Evolutionary conservation across 2,329 filamentous ascomycete genomes (phyloP).

Genomic region (Microcyclospora tardicrescens): DNA sequence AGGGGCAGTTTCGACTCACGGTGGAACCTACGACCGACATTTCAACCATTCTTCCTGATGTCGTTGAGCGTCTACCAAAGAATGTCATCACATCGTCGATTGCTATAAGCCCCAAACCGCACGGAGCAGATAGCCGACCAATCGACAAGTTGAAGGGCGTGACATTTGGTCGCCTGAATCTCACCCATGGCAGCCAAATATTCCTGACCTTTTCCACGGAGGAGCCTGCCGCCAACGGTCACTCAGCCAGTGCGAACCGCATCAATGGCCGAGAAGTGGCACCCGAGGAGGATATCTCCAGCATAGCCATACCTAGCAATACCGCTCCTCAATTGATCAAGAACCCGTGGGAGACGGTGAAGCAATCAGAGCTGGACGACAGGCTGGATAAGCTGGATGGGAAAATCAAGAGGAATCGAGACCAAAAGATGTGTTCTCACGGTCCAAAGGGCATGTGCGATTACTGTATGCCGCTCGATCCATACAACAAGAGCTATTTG

Average conservation of each 20-base stretch:
- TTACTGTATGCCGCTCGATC: conserved; percentile 94
- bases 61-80: conserved; percentile 48
- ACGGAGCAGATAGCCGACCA: conserved; percentile 44
- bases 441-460: conserved; percentile 98
- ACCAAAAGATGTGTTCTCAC: conserved; percentile 84
- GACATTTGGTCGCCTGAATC: conserved; percentile 43
- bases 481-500: conserved; percentile 79
- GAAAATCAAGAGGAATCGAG: conserved; percentile 66
- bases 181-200: conserved; percentile 74
- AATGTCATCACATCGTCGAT: conserved; percentile 43
- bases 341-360: conserved; percentile 86
- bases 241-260: conserved; percentile 38
- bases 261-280: conserved; percentile 68
- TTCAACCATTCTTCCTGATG: conserved; percentile 39
- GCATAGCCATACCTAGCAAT: conserved; percentile 45
- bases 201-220: conserved; percentile 65
- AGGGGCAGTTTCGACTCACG: conserved; percentile 80
- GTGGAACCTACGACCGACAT: conserved; percentile 66
- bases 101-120: conserved; percentile 46
- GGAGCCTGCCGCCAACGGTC: conserved; percentile 39
- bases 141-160: conserved; percentile 41
- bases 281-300: conserved; percentile 51
- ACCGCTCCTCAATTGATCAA: conserved; percentile 52
- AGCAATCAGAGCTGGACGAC: conserved; percentile 79
- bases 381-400: conserved; percentile 75